Base-by-base conservation (phyloP, 164 flowering plant genomes). In the Dillenia suffruticosa region DNA sequence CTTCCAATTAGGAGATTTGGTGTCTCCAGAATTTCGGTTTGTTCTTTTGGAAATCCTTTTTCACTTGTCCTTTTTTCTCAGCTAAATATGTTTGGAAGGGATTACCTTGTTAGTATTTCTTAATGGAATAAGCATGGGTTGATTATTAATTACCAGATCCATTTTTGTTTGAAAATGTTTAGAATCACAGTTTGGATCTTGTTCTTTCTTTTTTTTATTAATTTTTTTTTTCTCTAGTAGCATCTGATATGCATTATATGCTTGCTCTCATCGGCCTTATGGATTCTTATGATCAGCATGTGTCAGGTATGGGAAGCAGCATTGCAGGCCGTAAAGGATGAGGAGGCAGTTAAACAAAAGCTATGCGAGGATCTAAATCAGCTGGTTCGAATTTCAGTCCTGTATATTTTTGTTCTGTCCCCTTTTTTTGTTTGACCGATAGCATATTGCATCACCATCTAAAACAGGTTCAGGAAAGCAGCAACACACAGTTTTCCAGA, bases 401-500 rank as follows among this genome's bases (percentile, higher is more conserved):
- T 52, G 48, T 43, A 2, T 10, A 11, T 52, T 6, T 62, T 14
- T 49, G 10, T 26, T 5, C 40, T 7, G 40, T 32, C 5, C 40
- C 40, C 40, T 5, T 32, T 10, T 32, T 9, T 32, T 64, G 14
- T 53, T 54, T n/a, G 2, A 5, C 9, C 46, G 51, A 13, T 5
- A 9, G 16, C 19, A 22, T 40, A 49, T 64, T 51, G 49, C 47
- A 14, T 14, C 12, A 22, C 57, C 54, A 47, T 62, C 51, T 63
- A 57, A 69, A 44, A 16, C 64, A 94, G 99, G 99, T 94, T 46
- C 89, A 85, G 71, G 97, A 94, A 80, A 91, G 97, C 71, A 85
- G 89, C 65, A 74, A 57, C 45, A 7, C 77, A 57, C 99, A 94
- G 70, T 77, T 82, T 69, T 24, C 90, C 44, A 81, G 95, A 77